A percentile compares a stretch with the other conserved stretches of the same genome.
These are phyloP conservation scores for Candida sojae DNA, from an alignment of 1,139 yeast species.

Conservation along the genomic window DNA sequence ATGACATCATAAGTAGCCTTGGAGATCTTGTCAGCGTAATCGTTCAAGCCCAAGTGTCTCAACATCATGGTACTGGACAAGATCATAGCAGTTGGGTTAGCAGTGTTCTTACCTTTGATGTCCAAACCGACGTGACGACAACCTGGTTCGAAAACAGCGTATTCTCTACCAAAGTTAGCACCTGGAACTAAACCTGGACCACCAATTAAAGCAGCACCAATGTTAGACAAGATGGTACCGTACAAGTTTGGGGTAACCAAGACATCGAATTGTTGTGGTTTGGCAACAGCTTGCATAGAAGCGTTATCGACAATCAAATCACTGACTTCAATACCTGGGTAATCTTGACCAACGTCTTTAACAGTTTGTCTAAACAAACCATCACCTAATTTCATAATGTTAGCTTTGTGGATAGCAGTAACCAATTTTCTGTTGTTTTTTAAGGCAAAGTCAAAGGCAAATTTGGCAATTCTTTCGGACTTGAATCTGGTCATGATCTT, in stretches of 20 bases:
- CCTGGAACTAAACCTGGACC: conserved; percentile 99
- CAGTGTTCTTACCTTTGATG: conserved; percentile 90
- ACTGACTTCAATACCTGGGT: conserved; percentile 80
- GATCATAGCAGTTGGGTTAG: conserved; percentile 98
- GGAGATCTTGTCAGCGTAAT: conserved; percentile 81
- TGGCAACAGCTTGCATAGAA: conserved; percentile 98
- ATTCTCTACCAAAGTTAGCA: conserved; percentile 96
- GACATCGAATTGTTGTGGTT: conserved; percentile 97
- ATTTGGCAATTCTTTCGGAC: conserved; percentile 96
- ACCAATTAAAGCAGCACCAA: conserved; percentile 98
- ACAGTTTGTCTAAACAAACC: conserved; percentile 96
- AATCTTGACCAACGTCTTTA: conserved; percentile 85
- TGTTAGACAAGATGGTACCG: conserved; percentile 96
- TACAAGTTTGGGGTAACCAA: conserved; percentile 97
- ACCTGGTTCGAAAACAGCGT: conserved; percentile 98
- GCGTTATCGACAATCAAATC: conserved; percentile 99
- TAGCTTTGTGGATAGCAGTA: conserved; percentile 98
- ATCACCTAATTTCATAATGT: conserved; percentile 98
- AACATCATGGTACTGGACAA: conserved; percentile 87
- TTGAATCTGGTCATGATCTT: conserved; percentile 93
- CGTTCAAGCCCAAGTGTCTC: conserved; percentile 90
- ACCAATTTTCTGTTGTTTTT: conserved; percentile 91
- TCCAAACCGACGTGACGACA: conserved; percentile 99
- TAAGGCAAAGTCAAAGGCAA: conserved; percentile 93
- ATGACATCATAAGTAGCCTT: conserved; percentile 87